phyloP scores from a whole-genome alignment of 2,329 filamentous ascomycete genomes.

The Chrysoporthe puriensis region DNA sequence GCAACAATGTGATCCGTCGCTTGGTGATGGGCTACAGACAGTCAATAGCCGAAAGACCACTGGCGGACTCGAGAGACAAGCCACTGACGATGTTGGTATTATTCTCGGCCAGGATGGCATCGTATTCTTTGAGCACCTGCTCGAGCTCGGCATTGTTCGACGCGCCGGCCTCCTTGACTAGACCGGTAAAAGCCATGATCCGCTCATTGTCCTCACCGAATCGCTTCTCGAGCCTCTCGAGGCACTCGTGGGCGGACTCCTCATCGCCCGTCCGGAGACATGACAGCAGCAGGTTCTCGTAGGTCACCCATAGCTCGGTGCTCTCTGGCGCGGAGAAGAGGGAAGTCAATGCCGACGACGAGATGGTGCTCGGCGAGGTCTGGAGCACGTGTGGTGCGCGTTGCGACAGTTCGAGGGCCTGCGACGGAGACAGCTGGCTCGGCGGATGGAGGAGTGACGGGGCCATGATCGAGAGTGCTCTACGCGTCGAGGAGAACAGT shows the following conservation, averaged over 20 bases:
- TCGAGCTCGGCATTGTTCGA: slow-evolving; percentile 67
- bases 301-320: slow-evolving; percentile 79
- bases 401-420: slow-evolving; percentile 62
- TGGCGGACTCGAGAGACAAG: not conserved
- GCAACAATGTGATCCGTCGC: slow-evolving; percentile 78
- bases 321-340: slow-evolving; percentile 67
- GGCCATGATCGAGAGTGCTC: slow-evolving; percentile 43
- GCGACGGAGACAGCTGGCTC: slow-evolving; percentile 57
- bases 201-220: slow-evolving; percentile 87
- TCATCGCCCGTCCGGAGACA: slow-evolving; percentile 87
- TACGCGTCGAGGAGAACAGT: not conserved
- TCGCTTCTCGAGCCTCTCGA: slow-evolving; percentile 75
- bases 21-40: slow-evolving; percentile 75
- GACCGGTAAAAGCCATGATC: slow-evolving; percentile 78
- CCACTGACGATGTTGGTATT: slow-evolving; percentile 77
- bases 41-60: slow-evolving; percentile 36
- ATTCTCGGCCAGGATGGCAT: slow-evolving; percentile 72
- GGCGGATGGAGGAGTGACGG: slow-evolving; percentile 61
- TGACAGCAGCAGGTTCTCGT: slow-evolving; percentile 85
- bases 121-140: slow-evolving; percentile 75
- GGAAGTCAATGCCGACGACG: slow-evolving; percentile 56
- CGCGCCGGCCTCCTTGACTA: slow-evolving; percentile 84
- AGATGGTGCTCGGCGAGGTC: slow-evolving; percentile 57
- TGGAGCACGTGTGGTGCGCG: slow-evolving; percentile 61
- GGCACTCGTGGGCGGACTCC: slow-evolving; percentile 71